These are phyloP conservation scores for Lasiodiplodia sp. DNA, from an alignment of 2,329 filamentous ascomycete species.

Conservation along the genomic window DNA sequence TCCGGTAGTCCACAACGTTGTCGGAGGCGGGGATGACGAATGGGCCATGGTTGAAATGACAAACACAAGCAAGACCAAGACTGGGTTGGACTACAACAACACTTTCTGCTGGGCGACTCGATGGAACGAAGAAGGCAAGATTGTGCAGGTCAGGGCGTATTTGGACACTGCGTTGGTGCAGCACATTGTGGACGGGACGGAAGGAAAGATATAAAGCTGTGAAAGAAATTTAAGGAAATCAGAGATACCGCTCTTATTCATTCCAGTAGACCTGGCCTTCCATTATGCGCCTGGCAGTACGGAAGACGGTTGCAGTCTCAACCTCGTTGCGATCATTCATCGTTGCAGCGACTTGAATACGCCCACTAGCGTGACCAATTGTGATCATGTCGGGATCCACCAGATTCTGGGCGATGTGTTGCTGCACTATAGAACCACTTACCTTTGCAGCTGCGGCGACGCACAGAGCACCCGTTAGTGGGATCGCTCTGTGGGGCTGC, in stretches of 20 bases:
- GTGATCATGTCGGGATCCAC: conserved; percentile 44
- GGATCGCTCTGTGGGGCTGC: conserved; percentile 54
- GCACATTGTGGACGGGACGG: conserved; percentile 27
- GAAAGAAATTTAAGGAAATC: not conserved
- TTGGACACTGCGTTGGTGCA: conserved; percentile 31
- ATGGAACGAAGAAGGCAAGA: conserved; percentile 30
- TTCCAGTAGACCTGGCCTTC: conserved; percentile 41
- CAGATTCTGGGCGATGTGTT: conserved; percentile 38
- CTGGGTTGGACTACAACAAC: conserved; percentile 31
- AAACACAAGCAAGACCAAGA: conserved; percentile 14
- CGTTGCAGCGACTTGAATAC: conserved; percentile 42
- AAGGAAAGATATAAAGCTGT: conserved; percentile 15
- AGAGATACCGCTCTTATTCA: not conserved
- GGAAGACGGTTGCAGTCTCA: conserved; percentile 43
- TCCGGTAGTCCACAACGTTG: conserved; percentile 33
- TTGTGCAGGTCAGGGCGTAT: conserved; percentile 30
- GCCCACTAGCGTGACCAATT: conserved; percentile 49
- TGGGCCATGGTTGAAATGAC: conserved; percentile 22
- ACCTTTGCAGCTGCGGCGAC: conserved; percentile 51
- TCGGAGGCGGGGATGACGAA: conserved; percentile 13
- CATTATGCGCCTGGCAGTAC: conserved; percentile 48
- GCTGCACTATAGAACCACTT: conserved; percentile 46
- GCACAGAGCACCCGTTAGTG: conserved; percentile 52
- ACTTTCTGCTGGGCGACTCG: conserved; percentile 30
- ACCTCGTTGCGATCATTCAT: conserved; percentile 35